These are phyloP conservation scores for Aegilops bicornis DNA, from an alignment of 176 grass and related monocot genomes.

Conservation along the genomic window DNA sequence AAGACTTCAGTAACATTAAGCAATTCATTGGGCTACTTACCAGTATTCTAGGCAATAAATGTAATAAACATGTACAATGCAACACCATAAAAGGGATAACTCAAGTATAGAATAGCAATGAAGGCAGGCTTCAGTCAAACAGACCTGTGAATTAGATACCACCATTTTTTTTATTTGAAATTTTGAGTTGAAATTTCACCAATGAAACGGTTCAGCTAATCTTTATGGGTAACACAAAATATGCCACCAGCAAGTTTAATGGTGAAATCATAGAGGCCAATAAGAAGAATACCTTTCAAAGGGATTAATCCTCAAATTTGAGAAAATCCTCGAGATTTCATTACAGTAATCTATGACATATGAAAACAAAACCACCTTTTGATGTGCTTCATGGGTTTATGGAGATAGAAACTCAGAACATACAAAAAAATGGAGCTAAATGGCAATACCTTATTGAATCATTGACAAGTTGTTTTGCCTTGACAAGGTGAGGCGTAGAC, in stretches of 20 bases:
- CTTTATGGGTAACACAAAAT: conserved; percentile 12
- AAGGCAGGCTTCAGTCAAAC: neutral
- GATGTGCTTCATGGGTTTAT: neutral
- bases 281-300: neutral
- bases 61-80: neutral
- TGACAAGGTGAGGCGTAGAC: conserved; percentile 41
- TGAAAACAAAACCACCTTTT: neutral
- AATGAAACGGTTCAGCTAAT: conserved; percentile 5
- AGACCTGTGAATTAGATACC: neutral
- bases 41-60: neutral
- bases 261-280: conserved; percentile 1
- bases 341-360: neutral
- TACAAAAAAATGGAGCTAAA: neutral
- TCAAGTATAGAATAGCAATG: neutral
- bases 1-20: conserved; percentile 21
- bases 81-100: neutral
- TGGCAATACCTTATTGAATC: conserved; percentile 70
- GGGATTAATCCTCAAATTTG: conserved; percentile 1
- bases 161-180: neutral
- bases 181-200: neutral
- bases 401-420: neutral
- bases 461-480: conserved; percentile 53
- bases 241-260: neutral
- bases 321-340: neutral
- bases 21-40: neutral